Conservation (phyloP, 139 green algal species). For the Chlorella ohadii region DNA sequence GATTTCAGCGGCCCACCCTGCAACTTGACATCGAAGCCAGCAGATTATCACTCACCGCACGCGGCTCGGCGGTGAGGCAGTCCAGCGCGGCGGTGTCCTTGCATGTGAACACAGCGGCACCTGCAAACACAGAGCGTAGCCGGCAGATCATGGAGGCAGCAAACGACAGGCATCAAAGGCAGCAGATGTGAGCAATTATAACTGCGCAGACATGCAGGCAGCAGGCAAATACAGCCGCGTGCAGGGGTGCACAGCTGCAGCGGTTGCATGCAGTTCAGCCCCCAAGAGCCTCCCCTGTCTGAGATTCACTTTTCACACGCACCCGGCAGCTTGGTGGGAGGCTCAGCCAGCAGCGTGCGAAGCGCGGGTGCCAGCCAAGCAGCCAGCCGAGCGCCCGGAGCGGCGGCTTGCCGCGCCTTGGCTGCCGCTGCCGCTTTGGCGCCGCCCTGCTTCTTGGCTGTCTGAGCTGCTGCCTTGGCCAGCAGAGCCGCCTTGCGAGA, state of each 20-base stretch:
- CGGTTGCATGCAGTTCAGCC: no score
- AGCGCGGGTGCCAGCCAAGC: constrained; percentile 14
- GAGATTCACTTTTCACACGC: no score
- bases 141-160: no score
- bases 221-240: no score
- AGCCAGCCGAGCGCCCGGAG: constrained; percentile 1
- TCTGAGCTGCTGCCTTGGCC: not conserved
- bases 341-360: not conserved
- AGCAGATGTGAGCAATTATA: no score
- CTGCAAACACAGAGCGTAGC: constrained; percentile 28
- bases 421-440: not conserved
- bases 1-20: no score
- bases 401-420: not conserved
- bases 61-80: constrained; percentile 35
- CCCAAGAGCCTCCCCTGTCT: no score
- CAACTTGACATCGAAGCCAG: not conserved
- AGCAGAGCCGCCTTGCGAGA: constrained; percentile 26
- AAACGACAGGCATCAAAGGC: no score
- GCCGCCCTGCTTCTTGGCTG: not conserved
- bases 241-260: no score
- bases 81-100: constrained; percentile 14
- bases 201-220: no score
- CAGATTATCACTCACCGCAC: constrained; percentile 16
- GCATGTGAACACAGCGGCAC: constrained; percentile 47
- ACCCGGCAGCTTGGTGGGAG: constrained; percentile 33